phyloP scores from a whole-genome alignment of 1,139 yeast species.

The Debaryomyces sp. region DNA sequence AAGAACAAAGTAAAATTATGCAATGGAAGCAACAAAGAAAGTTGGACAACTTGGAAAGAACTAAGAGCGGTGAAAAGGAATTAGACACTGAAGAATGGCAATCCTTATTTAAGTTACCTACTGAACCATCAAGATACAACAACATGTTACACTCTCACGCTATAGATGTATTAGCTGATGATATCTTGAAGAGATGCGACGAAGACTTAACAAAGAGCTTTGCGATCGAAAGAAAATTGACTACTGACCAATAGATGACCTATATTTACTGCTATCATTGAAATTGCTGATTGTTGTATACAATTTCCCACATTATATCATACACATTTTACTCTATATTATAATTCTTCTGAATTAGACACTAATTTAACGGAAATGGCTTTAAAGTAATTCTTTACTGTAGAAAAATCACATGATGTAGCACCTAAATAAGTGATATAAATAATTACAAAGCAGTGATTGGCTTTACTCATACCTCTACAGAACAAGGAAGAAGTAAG shows the following conservation, averaged over 20 bases:
- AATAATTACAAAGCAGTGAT: not conserved
- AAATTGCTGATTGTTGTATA: not conserved
- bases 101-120: conserved; percentile 65
- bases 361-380: conserved; percentile 3
- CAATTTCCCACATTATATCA: conserved; percentile 1
- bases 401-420: not conserved
- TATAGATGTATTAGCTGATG: conserved; percentile 69
- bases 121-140: conserved; percentile 76
- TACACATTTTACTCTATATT: conserved; percentile 2
- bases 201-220: conserved; percentile 64
- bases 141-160: conserved; percentile 71
- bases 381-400: not conserved
- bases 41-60: conserved; percentile 65
- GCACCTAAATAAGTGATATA: not conserved
- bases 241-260: conserved; percentile 12
- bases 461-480: not conserved
- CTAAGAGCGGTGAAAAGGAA: conserved; percentile 59
- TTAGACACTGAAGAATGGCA: conserved; percentile 69
- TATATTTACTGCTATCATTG: not conserved
- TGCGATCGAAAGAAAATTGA: conserved; percentile 56
- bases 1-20: conserved; percentile 69
- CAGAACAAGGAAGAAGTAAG: not conserved
- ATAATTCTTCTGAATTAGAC: conserved; percentile 5
- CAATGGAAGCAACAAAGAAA: conserved; percentile 78
- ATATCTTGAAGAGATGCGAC: conserved; percentile 63